Base-by-base conservation (phyloP, 495 filamentous ascomycete genomes). In the Emericellopsis terricola region DNA sequence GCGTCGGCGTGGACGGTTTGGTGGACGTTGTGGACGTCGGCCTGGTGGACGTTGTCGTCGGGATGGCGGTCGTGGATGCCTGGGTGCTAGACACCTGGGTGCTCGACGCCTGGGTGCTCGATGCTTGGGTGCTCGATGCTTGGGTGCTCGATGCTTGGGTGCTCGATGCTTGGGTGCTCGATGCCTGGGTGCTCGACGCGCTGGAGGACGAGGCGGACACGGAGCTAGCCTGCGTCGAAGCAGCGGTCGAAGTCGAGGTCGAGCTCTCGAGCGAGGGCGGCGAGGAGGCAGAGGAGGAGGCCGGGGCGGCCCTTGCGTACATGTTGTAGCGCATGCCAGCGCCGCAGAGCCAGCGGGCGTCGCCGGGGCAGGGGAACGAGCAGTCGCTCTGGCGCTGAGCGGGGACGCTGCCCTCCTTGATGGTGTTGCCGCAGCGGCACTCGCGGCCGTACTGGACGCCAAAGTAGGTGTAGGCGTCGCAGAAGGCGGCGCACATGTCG, bases 371-470 rank as follows among this genome's bases (percentile, higher is more conserved):
- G 15, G 45, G 42, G 33, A 45, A 46, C 38, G 39, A 43, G 34
- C 49, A 57, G 15, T 57, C 56, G 6, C 26, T 26, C 1, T 46
- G 29, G 13, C 28, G 36, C 0, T 46, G 8, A 19, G 44, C 39
- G 1, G 41, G 26, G 8, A 36, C 40, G 29, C 38, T 52, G 11
- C 33, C 37, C 10, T 42, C 16, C 6, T 41, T 34, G 19, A 53
- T 38, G 6, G 39, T 29, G 29, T 59, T 49, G 15, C 55, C 55
- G 28, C 55, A 59, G 32, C 53, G 53, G 41, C 52, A 55, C 33
- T 56, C 47, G 28, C 46, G n/a, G 5, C 41, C 52, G 36, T 49
- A 55, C 26, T 57, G 51, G 8, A 38, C 38, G 20, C 56, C 55
- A 23, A 53, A 53, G 31, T 53, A 52, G 3, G 8, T 34, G 39